These are phyloP conservation scores for Microbotryomycetes sp. DNA, from an alignment of 1,284 basidiomycete species.

Conservation along the genomic window DNA sequence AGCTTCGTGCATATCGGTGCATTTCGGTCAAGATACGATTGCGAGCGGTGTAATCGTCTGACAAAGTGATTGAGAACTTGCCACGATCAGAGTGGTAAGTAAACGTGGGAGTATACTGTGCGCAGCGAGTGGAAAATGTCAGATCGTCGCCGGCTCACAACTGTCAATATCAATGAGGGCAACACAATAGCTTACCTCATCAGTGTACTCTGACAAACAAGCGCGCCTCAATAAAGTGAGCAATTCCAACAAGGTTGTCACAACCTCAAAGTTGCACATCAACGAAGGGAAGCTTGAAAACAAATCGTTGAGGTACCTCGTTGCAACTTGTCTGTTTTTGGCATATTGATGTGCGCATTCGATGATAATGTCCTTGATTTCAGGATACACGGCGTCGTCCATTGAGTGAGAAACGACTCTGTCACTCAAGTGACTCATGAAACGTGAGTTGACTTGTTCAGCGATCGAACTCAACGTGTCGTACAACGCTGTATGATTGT, in stretches of 20 bases:
- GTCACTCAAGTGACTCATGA: conserved; percentile 60
- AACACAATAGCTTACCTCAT: conserved; percentile 59
- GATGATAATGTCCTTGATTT: conserved; percentile 70
- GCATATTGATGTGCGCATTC: conserved; percentile 74
- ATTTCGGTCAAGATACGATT: conserved; percentile 75
- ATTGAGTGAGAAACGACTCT: conserved; percentile 74
- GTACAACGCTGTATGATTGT: conserved; percentile 59
- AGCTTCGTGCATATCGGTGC: conserved; percentile 64
- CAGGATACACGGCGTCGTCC: conserved; percentile 62
- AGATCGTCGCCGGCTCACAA: conserved; percentile 6
- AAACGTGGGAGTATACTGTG: conserved; percentile 78
- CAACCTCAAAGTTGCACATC: conserved; percentile 81
- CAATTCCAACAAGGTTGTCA: conserved; percentile 84
- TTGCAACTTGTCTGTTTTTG: conserved; percentile 73
- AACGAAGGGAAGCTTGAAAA: conserved; percentile 90
- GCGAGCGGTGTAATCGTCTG: conserved; percentile 79
- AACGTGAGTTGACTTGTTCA: conserved; percentile 50
- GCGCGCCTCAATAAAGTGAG: conserved; percentile 79
- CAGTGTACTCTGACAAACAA: conserved; percentile 83
- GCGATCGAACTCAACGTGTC: conserved; percentile 78
- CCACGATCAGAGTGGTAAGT: conserved; percentile 68
- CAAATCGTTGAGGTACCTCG: conserved; percentile 74
- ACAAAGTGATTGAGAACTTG: conserved; percentile 68
- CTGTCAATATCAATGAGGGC: not conserved
- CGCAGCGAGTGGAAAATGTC: not conserved